Base-by-base conservation (phyloP, 2,329 filamentous ascomycete genomes). In the Botrytis tulipae region DNA sequence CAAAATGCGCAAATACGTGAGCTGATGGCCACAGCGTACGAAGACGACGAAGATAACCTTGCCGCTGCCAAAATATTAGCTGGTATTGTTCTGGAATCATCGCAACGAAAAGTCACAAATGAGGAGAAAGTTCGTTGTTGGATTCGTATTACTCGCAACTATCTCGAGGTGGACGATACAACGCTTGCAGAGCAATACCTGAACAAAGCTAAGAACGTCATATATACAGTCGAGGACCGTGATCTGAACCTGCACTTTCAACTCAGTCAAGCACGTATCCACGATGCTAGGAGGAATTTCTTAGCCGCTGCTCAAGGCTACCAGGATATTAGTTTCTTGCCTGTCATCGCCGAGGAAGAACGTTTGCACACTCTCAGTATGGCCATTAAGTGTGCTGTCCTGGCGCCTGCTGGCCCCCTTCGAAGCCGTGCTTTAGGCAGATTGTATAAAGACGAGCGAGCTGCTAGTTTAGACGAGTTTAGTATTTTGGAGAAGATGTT, bases 401-500 rank as follows among this genome's bases (percentile, higher is more conserved):
- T 99, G 4, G 95, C 95, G 0, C 95, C 95, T 2, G 96, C 96
- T 0, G 96, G 96, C 0, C 96, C 96, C 0, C 87, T 91, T 79
- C 90, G 96, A 71, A 94, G 92, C 76, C 90, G 93, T 65, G 90
- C 91, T 61, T 87, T 99, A 29, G 93, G 90, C 7, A 91, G 92
- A 71, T 85, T 99, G 22, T 97, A 97, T 87, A 97, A 97, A 83
- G 96, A 99, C 82, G 96, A 98, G 77, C 89, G 96, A 44, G 88
- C 93, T 0, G 85, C 86, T 5, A 88, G 90, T 68, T 88, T 96
- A 3, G 89, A 91, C 46, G 93, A 98, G 83, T 95, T 92, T 80
- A 86, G 90, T 67, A 98, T 99, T 71, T 85, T 99, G 22, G 96
- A 98, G 85, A 98, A 98, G 86, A 98, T 99, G 89, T 97, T 97